phyloP scores from a whole-genome alignment of 2,329 filamentous ascomycete species.

The Zymoseptoria brevis region DNA sequence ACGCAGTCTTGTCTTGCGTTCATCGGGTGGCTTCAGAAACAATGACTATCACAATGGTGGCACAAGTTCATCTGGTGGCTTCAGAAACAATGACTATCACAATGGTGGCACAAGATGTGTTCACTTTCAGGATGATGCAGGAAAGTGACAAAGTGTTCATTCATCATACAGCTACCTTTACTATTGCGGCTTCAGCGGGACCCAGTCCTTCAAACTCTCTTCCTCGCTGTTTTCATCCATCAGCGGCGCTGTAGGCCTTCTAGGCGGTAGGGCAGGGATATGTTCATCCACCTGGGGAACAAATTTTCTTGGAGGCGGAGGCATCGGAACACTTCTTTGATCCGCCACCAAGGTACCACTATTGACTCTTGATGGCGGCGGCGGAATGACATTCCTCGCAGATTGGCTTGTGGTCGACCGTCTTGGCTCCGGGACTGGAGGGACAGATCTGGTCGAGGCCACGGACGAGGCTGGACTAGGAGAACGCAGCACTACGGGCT shows the following conservation, averaged over 20 bases:
- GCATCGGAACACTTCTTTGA: constrained; percentile 9
- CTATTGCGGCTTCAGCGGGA: constrained; percentile 23
- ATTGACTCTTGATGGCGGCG: constrained; percentile 9
- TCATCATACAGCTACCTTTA: constrained; percentile 1
- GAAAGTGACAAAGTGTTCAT: neutral
- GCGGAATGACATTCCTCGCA: constrained; percentile 6
- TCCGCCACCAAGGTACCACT: constrained; percentile 1
- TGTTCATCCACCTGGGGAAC: constrained; percentile 3
- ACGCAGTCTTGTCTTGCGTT: too few relatives aligned
- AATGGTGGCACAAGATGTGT: too few relatives aligned
- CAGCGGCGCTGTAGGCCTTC: constrained; percentile 22
- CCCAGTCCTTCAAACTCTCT: constrained; percentile 24
- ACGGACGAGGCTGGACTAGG: constrained; percentile 18
- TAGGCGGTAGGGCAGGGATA: constrained; percentile 19
- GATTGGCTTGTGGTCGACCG: constrained; percentile 8
- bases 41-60: too few relatives aligned
- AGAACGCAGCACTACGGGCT: constrained; percentile 26
- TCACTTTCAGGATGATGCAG: too few relatives aligned
- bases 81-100: too few relatives aligned
- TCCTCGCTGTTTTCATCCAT: constrained; percentile 20
- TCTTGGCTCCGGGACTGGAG: constrained; percentile 18
- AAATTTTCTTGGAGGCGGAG: constrained; percentile 17
- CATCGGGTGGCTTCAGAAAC: too few relatives aligned
- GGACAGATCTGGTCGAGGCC: constrained; percentile 12
- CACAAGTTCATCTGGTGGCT: too few relatives aligned